These are phyloP conservation scores for Beauveria varroae DNA, from an alignment of 2,329 filamentous ascomycete species.

Conservation along the genomic window DNA sequence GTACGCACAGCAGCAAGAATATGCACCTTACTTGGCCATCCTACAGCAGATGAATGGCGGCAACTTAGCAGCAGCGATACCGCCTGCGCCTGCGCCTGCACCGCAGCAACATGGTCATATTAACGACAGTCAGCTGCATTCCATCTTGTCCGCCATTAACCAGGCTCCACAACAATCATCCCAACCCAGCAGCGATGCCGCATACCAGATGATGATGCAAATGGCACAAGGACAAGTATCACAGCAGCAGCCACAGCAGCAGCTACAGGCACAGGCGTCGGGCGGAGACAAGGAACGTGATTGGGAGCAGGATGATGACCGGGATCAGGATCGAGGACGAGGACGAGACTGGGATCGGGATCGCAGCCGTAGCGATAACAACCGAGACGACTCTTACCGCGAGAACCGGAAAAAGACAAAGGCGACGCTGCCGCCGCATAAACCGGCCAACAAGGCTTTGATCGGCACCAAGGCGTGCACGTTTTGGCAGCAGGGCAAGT, in stretches of 20 bases:
- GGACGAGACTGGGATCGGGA: slow-evolving; percentile 26
- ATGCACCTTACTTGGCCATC: slow-evolving; percentile 35
- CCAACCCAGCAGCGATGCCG: slow-evolving; percentile 14
- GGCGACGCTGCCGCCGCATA: slow-evolving; percentile 32
- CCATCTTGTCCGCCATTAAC: slow-evolving; percentile 35
- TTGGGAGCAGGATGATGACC: slow-evolving; percentile 17
- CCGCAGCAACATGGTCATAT: slow-evolving; percentile 21
- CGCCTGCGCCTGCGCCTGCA: slow-evolving; percentile 12
- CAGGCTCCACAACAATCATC: slow-evolving; percentile 24
- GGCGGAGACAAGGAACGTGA: slow-evolving; percentile 19
- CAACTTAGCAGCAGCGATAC: slow-evolving; percentile 17
- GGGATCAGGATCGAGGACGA: not conserved
- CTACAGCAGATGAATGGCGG: slow-evolving; percentile 33
- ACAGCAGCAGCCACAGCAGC: slow-evolving; percentile 12
- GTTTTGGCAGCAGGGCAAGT: slow-evolving; percentile 64
- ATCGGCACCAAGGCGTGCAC: slow-evolving; percentile 62
- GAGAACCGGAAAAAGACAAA: slow-evolving; percentile 32
- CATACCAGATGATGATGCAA: slow-evolving; percentile 31
- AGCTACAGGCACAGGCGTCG: slow-evolving; percentile 14
- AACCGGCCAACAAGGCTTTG: slow-evolving; percentile 45
- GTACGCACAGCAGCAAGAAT: slow-evolving; percentile 33
- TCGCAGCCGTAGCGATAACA: slow-evolving; percentile 26
- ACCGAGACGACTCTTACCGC: slow-evolving; percentile 25
- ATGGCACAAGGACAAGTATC: slow-evolving; percentile 32
- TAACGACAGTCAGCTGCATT: slow-evolving; percentile 33